Evolutionary conservation across 2,329 filamentous ascomycete species (phyloP).

Genomic region (Alternaria sp.): DNA sequence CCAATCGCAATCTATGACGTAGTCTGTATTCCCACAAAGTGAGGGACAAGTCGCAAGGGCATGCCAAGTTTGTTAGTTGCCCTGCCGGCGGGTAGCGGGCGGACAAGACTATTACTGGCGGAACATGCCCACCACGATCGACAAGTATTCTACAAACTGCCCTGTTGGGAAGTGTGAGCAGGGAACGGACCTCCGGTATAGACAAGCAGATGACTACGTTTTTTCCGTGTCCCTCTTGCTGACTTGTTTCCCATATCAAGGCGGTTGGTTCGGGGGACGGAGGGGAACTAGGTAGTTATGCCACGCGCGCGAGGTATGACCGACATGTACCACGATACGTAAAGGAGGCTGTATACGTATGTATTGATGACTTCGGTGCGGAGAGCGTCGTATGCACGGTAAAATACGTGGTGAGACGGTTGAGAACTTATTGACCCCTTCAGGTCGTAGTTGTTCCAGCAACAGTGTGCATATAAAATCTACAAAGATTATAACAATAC

Average conservation of each 20-base stretch:
- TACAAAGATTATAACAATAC: conserved; percentile 1
- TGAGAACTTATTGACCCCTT: neutral
- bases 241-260: neutral
- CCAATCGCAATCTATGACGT: neutral
- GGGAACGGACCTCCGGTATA: neutral
- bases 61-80: neutral
- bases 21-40: neutral
- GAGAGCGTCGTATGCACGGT: neutral
- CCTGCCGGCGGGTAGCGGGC: neutral
- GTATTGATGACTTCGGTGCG: neutral
- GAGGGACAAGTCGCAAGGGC: neutral
- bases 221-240: neutral
- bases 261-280: neutral
- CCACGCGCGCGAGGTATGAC: neutral
- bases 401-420: neutral
- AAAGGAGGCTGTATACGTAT: neutral
- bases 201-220: neutral
- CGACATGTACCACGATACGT: neutral
- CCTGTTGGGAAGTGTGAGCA: conserved; percentile 16
- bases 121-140: conserved; percentile 23
- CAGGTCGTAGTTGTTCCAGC: neutral
- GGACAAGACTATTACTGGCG: conserved; percentile 15
- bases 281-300: neutral
- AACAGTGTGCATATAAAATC: neutral
- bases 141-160: conserved; percentile 8